phyloP scores from a whole-genome alignment of 495 filamentous ascomycete genomes.

The Aspergillus saccharolyticus region DNA sequence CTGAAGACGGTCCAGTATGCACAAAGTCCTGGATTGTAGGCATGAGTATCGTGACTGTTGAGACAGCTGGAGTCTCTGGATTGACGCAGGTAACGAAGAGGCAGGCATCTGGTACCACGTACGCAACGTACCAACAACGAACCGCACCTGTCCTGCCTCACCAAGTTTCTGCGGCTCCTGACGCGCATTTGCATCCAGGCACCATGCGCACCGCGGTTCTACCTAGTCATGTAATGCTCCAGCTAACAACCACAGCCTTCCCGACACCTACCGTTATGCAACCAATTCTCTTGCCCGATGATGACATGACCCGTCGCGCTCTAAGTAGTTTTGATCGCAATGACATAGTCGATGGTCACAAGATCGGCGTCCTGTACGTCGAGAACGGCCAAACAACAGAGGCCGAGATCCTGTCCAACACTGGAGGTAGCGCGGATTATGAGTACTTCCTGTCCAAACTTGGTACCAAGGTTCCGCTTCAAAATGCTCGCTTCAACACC shows the following conservation, averaged over 20 bases:
- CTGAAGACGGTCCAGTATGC: slow-evolving; percentile 59
- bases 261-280: slow-evolving; percentile 63
- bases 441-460: slow-evolving; percentile 74
- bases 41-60: slow-evolving; percentile 79
- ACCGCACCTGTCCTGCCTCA: slow-evolving; percentile 63
- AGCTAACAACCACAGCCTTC: slow-evolving; percentile 58
- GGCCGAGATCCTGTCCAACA: slow-evolving; percentile 77
- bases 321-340: slow-evolving; percentile 79
- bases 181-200: slow-evolving; percentile 38
- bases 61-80: slow-evolving; percentile 68
- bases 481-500: slow-evolving; percentile 82
- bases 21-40: slow-evolving; percentile 84
- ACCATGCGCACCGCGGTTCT: slow-evolving; percentile 46
- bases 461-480: slow-evolving; percentile 72
- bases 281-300: slow-evolving; percentile 76
- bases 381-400: slow-evolving; percentile 77
- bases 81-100: slow-evolving; percentile 76
- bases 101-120: slow-evolving; percentile 79
- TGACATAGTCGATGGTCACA: slow-evolving; percentile 90
- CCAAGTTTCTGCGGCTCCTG: slow-evolving; percentile 52
- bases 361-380: slow-evolving; percentile 90
- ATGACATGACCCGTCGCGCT: slow-evolving; percentile 70
- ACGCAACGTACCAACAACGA: slow-evolving; percentile 66
- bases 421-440: slow-evolving; percentile 77
- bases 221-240: slow-evolving; percentile 80